phyloP scores from a whole-genome alignment of 2,329 filamentous ascomycete species.

The Tolypocladium amazonense region DNA sequence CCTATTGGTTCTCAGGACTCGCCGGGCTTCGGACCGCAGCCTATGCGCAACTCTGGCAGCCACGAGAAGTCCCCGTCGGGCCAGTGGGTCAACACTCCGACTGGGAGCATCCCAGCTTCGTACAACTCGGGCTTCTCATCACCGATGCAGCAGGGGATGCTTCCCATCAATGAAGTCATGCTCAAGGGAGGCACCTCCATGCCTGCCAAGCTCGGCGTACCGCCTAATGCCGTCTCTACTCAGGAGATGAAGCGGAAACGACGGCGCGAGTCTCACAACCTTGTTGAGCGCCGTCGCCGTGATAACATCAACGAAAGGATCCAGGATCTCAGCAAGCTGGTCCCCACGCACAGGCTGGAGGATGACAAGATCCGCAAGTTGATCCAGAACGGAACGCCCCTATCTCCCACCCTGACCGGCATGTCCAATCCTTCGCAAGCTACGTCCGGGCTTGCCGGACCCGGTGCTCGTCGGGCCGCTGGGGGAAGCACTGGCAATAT shows the following conservation, averaged over 20 bases:
- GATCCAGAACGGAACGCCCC: conserved; percentile 79
- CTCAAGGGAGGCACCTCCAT: conserved; percentile 82
- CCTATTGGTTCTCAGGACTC: conserved; percentile 59
- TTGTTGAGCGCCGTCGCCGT: conserved; percentile 85
- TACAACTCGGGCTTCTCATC: conserved; percentile 85
- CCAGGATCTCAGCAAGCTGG: conserved; percentile 87
- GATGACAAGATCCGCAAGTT: conserved; percentile 96
- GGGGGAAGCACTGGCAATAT: conserved; percentile 66
- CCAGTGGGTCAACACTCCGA: conserved; percentile 82
- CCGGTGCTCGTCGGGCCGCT: conserved; percentile 69
- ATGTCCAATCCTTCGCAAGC: conserved; percentile 61
- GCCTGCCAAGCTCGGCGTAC: conserved; percentile 69
- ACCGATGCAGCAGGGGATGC: conserved; percentile 57
- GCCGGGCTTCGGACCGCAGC: conserved; percentile 62
- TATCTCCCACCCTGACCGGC: conserved; percentile 72
- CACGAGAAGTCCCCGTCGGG: conserved; percentile 80
- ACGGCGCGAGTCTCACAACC: conserved; percentile 87
- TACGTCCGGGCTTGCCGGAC: conserved; percentile 79
- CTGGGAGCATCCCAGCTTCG: conserved; percentile 68
- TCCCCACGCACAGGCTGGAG: conserved; percentile 84
- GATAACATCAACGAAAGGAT: conserved; percentile 99
- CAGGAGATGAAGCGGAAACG: conserved; percentile 91
- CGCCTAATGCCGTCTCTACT: conserved; percentile 50
- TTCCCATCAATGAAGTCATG: conserved; percentile 81
- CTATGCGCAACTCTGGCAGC: conserved; percentile 59